Evolutionary conservation across 2,329 filamentous ascomycete species (phyloP), one percentile per base, ranked within the genome.

Genomic region (Fusarium pilosicola): DNA sequence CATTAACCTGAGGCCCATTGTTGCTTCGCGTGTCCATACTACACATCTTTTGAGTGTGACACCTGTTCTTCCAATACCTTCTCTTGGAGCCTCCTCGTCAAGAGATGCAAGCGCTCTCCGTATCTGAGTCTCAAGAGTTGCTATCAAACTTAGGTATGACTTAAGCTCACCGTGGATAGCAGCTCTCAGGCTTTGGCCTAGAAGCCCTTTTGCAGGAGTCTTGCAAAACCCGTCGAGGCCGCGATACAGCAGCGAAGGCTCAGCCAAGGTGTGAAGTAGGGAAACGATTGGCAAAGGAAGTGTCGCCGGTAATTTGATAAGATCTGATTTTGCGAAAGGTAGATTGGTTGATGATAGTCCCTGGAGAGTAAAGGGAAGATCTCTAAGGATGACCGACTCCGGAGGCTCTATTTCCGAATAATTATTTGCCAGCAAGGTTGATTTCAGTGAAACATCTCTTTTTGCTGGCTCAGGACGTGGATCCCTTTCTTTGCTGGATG

Each of bases 21-120:
- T 99, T 12, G 96, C 94, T 82, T 99, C 97, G 75, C 96, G 90
- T 14, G 95, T 98, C 97, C 97, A 99, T 30, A 99, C 93, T 6
- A 99, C 93, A 77, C 96, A 98, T 80, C 96, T 88, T 82, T 98
- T 98, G 57, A 99, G 85, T 0, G 96, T 99, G 20, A 99, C 96
- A 4, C 95, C 95, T 2, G 94, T 92, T 77, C 95, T 96, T 11
- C 94, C 92, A 60, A 97, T 90, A 4, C 92, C 92, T 49, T 89
- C 88, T 52, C 91, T 88, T 6, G 93, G 90, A 8, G 89, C 89
- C 5, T 86, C 85, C 58, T 93, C 90, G 72, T 94, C 90, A n/a
- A 96, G 84, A 13, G 92, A 90, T 10, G 92, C 88, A 55, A 98
- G 84, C 2, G 95, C 95, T 70, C 93, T 88, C 66, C 96, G 90